These are phyloP conservation scores for Heliamphora exappendiculata DNA, from an alignment of 148 eudicot species.

Conservation along the genomic window DNA sequence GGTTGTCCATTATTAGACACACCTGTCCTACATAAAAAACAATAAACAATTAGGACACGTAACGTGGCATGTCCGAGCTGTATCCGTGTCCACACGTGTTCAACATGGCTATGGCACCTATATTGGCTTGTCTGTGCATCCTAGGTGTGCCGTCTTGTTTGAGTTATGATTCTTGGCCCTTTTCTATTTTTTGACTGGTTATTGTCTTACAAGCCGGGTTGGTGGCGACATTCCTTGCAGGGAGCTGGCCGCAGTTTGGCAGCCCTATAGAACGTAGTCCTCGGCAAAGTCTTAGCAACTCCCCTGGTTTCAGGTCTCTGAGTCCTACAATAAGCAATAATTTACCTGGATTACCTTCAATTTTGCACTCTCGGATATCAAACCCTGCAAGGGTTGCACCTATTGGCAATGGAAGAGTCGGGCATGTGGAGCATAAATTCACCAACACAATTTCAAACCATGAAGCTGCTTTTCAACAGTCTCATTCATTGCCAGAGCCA, in stretches of 20 bases:
- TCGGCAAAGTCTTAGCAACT: slow-evolving; percentile 41
- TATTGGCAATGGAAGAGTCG: slow-evolving; percentile 49
- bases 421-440: slow-evolving; percentile 35
- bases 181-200: background rate
- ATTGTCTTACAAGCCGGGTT: slow-evolving; percentile 1
- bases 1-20: too few relatives aligned
- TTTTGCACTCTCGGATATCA: slow-evolving; percentile 47
- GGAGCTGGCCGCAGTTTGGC: slow-evolving; percentile 58
- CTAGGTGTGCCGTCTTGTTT: background rate
- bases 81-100: too few relatives aligned
- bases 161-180: background rate
- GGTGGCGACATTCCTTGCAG: slow-evolving; percentile 26
- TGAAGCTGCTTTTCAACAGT: slow-evolving; percentile 38
- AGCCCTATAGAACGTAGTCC: slow-evolving; percentile 55
- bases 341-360: slow-evolving; percentile 58
- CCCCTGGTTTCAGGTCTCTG: slow-evolving; percentile 45
- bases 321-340: slow-evolving; percentile 43
- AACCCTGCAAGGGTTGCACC: slow-evolving; percentile 53
- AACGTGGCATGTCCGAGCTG: too few relatives aligned
- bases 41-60: too few relatives aligned
- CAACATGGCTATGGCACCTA: too few relatives aligned
- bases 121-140: background rate
- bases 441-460: slow-evolving; percentile 32
- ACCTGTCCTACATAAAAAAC: too few relatives aligned
- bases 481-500: slow-evolving; percentile 68